Evolutionary conservation across 495 filamentous ascomycete genomes (phyloP).

Genomic region (Sordaria brevicollis): DNA sequence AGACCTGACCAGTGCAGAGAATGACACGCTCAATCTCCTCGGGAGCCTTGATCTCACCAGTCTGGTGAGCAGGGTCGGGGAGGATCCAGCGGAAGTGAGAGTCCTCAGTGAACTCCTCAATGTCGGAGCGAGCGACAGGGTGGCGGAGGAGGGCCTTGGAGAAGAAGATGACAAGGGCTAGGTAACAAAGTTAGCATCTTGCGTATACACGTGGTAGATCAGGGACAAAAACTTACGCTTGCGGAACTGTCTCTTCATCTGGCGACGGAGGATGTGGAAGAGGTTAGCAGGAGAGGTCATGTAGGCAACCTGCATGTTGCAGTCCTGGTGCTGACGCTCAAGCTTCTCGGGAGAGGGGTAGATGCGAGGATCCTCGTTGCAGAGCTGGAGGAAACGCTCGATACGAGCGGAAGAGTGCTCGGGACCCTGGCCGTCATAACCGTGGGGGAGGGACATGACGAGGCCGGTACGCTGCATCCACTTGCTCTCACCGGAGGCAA

Average conservation of each 20-base stretch:
- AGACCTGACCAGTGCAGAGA: constrained; percentile 91
- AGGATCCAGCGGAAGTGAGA: constrained; percentile 96
- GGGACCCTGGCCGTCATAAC: constrained; percentile 96
- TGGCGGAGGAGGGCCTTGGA: constrained; percentile 90
- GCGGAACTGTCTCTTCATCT: constrained; percentile 98
- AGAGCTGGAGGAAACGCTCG: constrained; percentile 94
- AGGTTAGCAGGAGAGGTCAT: constrained; percentile 87
- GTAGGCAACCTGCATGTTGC: constrained; percentile 97
- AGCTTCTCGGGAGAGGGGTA: constrained; percentile 83
- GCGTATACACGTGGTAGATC: not conserved
- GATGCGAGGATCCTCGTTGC: constrained; percentile 92
- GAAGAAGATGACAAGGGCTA: constrained; percentile 94
- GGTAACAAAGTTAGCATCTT: constrained; percentile 25
- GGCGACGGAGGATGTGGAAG: constrained; percentile 92
- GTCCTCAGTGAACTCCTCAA: constrained; percentile 82
- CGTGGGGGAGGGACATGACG: constrained; percentile 89
- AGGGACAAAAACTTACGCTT: constrained; percentile 61
- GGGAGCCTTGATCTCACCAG: constrained; percentile 57
- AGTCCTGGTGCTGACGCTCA: constrained; percentile 96
- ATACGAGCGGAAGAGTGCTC: constrained; percentile 97
- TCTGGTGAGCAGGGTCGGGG: constrained; percentile 69
- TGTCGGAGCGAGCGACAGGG: constrained; percentile 74
- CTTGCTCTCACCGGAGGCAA: constrained; percentile 94
- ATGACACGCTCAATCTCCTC: constrained; percentile 91
- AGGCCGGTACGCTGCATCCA: constrained; percentile 96